Evolutionary conservation across 2,329 filamentous ascomycete species (phyloP), one percentile per base, ranked within the genome.

Genomic region (Calonectria pteridis): DNA sequence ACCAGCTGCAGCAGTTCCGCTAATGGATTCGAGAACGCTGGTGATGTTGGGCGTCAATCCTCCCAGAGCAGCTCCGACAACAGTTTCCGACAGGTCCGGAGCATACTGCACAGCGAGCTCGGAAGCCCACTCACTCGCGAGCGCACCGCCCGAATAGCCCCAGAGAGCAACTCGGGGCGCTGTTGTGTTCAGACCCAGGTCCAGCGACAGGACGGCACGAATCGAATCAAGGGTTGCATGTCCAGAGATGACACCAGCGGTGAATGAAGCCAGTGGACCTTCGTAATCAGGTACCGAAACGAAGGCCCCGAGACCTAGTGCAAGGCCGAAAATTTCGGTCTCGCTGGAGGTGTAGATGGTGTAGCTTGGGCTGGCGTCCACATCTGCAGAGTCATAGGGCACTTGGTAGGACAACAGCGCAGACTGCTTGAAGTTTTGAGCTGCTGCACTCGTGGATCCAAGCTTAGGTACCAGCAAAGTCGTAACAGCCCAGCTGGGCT

Each of bases 71-170:
- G 85, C 86, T 3, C 88, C 89, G 1, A 82, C 82, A 37, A 91
- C 84, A 2, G 83, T 80, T 7, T 37, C 63, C 9, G 67, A 40
- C 6, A 91, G 79, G 49, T 90, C 88, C 0, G 89, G 88, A 0
- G 90, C 89, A 73, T 91, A 91, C 6, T 82, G 81, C 0, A 84
- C 82, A 53, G 89, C 88, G 28, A 91, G 78, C 64, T 91, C 88
- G 20, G 87, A 86, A 0, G 89, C 89, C 84, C 86, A 89, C 35
- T 88, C 88, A 3, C 83, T 87, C 0, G 89, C 89, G 23, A 91
- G 74, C 2, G 86, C 86, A 5, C 90, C 90, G 3, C 90, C 90
- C 0, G 87, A 90, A 77, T 91, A 91, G 0, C 90, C 90, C 88
- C 89, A 91, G 11, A 91, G 81, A 0, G 86, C 85, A 37, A 86